These are phyloP conservation scores for Serpula lacrymans DNA, from an alignment of 768 basidiomycete species.

Conservation along the genomic window DNA sequence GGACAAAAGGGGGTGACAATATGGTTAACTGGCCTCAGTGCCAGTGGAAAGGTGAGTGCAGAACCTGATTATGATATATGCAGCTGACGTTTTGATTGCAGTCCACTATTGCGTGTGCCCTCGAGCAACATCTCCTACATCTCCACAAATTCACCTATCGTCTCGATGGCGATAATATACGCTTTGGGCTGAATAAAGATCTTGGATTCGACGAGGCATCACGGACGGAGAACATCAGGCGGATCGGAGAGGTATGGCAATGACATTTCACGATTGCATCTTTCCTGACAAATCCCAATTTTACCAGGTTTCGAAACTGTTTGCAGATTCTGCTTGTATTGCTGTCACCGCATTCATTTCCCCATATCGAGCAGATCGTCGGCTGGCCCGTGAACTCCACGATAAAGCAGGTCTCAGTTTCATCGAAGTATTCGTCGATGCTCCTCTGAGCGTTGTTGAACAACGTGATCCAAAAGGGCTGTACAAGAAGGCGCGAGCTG, in stretches of 20 bases:
- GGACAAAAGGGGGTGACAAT: constrained; percentile 86
- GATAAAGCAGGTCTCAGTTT: constrained; percentile 71
- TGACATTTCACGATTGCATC: not conserved
- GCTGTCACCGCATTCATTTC: constrained; percentile 97
- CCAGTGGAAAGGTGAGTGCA: constrained; percentile 79
- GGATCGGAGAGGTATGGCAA: constrained; percentile 83
- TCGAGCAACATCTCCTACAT: constrained; percentile 94
- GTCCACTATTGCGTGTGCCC: constrained; percentile 96
- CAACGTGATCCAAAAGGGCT: constrained; percentile 94
- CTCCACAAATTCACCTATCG: constrained; percentile 83
- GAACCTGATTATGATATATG: not conserved
- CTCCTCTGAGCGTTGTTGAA: constrained; percentile 85
- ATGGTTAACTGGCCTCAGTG: constrained; percentile 96
- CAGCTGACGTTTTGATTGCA: constrained; percentile 27
- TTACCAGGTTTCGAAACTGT: constrained; percentile 85
- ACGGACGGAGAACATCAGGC: constrained; percentile 91
- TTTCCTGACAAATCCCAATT: constrained; percentile 8
- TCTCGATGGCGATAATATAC: constrained; percentile 93
- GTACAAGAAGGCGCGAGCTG: constrained; percentile 94
- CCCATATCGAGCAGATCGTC: constrained; percentile 88
- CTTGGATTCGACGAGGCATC: constrained; percentile 92
- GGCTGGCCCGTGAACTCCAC: constrained; percentile 80
- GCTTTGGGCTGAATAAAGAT: constrained; percentile 96
- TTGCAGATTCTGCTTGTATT: constrained; percentile 84
- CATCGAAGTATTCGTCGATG: constrained; percentile 94